These are phyloP conservation scores for Pleurotus citrinopileatus DNA, from an alignment of 768 basidiomycete species.

Conservation along the genomic window DNA sequence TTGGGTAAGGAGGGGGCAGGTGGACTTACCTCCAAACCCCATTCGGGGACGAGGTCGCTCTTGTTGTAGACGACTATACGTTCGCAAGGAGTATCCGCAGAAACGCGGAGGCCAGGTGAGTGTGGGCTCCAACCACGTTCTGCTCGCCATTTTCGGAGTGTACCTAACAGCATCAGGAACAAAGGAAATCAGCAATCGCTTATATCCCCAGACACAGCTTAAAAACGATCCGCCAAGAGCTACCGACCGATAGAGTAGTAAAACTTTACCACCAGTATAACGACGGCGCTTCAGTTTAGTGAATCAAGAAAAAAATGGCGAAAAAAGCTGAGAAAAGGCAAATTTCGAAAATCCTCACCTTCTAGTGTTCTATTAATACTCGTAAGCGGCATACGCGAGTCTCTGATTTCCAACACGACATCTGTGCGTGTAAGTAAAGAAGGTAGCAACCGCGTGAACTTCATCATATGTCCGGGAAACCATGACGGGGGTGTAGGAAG, in stretches of 20 bases:
- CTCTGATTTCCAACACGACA: constrained; percentile 92
- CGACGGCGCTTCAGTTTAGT: no score
- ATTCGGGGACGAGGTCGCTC: constrained; percentile 84
- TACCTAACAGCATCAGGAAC: constrained; percentile 35
- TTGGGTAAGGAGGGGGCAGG: no score
- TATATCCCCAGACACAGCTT: no score
- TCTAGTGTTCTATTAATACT: constrained; percentile 91
- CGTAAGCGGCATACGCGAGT: constrained; percentile 89
- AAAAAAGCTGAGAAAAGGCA: no score
- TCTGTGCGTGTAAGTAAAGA: constrained; percentile 77
- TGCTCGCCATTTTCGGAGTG: constrained; percentile 63
- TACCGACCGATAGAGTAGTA: no score
- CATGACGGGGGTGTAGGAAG: constrained; percentile 82
- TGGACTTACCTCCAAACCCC: constrained; percentile 81
- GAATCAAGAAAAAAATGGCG: no score
- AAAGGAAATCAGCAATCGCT: not conserved
- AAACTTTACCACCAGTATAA: no score
- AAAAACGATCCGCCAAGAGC: no score
- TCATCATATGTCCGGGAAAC: constrained; percentile 96
- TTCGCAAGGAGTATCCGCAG: constrained; percentile 53
- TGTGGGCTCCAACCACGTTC: constrained; percentile 60
- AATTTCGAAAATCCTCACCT: constrained; percentile 44
- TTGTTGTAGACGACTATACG: constrained; percentile 92
- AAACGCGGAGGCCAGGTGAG: constrained; percentile 34
- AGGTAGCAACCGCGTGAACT: constrained; percentile 77